Percentiles rank a stretch among this genome's conserved stretches.
phyloP scores from a whole-genome alignment of 306 rosid genomes.

The Spatholobus suberectus region DNA sequence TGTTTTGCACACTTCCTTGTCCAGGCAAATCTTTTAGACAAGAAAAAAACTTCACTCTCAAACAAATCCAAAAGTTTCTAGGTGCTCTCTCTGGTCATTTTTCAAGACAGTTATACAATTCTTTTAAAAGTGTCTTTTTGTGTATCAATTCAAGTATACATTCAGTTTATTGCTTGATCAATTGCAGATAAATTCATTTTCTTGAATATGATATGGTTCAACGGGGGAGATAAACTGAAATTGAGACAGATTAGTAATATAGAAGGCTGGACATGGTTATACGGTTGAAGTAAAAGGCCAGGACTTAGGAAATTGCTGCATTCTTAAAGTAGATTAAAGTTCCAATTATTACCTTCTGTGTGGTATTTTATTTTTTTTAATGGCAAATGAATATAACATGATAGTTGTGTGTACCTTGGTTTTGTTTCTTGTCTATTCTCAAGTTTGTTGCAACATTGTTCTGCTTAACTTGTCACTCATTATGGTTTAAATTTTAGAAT shows the following conservation, averaged over 20 bases:
- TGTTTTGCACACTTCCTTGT: background rate
- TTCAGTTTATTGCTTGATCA: background rate
- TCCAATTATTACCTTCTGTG: background rate
- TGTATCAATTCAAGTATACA: background rate
- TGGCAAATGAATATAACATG: background rate
- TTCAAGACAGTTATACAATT: background rate
- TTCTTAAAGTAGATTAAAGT: background rate
- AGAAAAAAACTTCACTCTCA: background rate
- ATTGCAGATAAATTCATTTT: background rate
- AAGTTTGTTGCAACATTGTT: background rate
- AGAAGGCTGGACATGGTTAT: background rate
- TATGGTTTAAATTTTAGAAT: constrained; percentile 48
- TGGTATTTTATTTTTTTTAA: background rate
- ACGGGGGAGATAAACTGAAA: background rate
- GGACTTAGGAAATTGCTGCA: background rate
- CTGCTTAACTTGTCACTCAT: constrained; percentile 1
- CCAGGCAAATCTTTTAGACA: background rate
- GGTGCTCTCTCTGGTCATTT: constrained; percentile 12
- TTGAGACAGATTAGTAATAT: background rate
- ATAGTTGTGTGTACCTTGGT: background rate
- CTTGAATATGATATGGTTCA: background rate
- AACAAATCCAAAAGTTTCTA: background rate
- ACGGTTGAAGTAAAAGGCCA: background rate
- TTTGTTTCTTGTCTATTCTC: constrained; percentile 17
- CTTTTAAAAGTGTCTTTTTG: background rate